Conservation (phyloP, 768 basidiomycete species). For the Pulveroboletus sp. region DNA sequence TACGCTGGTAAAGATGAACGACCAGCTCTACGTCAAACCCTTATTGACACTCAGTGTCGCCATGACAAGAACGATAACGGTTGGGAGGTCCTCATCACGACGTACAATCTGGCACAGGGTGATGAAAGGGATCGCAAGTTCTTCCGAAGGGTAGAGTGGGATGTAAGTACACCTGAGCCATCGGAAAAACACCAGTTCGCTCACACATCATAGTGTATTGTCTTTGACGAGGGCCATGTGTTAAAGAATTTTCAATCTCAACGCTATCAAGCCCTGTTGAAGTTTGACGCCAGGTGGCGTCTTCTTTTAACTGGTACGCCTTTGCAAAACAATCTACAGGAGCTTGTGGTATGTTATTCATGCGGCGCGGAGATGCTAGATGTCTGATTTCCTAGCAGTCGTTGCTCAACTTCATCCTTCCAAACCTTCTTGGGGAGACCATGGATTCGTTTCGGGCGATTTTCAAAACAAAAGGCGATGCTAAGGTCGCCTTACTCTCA, state of each 20-base stretch:
- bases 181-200: neutral
- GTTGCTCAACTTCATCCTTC: conserved; percentile 95
- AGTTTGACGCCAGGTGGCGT: conserved; percentile 84
- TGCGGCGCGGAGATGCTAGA: conserved; percentile 1
- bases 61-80: conserved; percentile 49
- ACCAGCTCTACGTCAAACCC: conserved; percentile 60
- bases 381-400: conserved; percentile 50
- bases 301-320: conserved; percentile 94
- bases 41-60: conserved; percentile 54
- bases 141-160: conserved; percentile 86
- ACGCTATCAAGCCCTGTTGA: conserved; percentile 84
- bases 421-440: conserved; percentile 77
- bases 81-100: conserved; percentile 94
- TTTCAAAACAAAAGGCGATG: conserved; percentile 96
- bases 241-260: conserved; percentile 98
- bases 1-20: conserved; percentile 93
- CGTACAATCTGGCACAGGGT: conserved; percentile 91
- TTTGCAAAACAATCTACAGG: conserved; percentile 86
- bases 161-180: conserved; percentile 51
- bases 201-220: conserved; percentile 59
- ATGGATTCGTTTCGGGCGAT: conserved; percentile 83
- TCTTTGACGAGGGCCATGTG: conserved; percentile 96
- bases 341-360: conserved; percentile 63
- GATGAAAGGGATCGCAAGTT: conserved; percentile 87
- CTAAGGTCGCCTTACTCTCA: conserved; percentile 81